These are phyloP conservation scores for Solanum tarapatanum DNA, from an alignment of 257 asterid genomes.

Conservation along the genomic window DNA sequence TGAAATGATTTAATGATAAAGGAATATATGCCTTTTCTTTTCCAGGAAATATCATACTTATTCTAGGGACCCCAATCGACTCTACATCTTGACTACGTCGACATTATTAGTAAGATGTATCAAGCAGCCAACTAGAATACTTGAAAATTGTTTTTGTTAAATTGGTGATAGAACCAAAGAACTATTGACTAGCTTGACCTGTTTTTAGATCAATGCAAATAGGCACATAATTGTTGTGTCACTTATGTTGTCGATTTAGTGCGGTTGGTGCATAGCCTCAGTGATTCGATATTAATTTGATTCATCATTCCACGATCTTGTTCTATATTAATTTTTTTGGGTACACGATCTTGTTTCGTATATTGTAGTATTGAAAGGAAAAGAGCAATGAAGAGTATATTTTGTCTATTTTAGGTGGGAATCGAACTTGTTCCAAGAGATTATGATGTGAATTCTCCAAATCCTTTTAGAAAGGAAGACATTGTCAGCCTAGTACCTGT, in stretches of 20 bases:
- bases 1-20: background rate
- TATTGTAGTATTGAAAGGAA: background rate
- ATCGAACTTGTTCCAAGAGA: conserved; percentile 86
- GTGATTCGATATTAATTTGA: background rate
- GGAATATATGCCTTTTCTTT: background rate
- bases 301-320: background rate
- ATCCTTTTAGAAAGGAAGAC: conserved; percentile 66
- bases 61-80: background rate
- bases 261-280: background rate
- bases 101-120: background rate
- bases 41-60: background rate
- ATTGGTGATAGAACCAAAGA: background rate
- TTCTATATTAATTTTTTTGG: background rate
- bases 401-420: conserved; percentile 52
- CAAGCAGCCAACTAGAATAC: background rate
- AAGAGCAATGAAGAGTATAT: background rate
- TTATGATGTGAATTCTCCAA: conserved; percentile 69
- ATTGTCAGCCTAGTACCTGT: conserved; percentile 79
- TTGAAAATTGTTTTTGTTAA: background rate
- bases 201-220: background rate
- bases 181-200: background rate
- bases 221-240: background rate
- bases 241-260: background rate
- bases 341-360: background rate
- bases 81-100: background rate